phyloP scores from a whole-genome alignment of 805 yeast species.

The Candida argentea region DNA sequence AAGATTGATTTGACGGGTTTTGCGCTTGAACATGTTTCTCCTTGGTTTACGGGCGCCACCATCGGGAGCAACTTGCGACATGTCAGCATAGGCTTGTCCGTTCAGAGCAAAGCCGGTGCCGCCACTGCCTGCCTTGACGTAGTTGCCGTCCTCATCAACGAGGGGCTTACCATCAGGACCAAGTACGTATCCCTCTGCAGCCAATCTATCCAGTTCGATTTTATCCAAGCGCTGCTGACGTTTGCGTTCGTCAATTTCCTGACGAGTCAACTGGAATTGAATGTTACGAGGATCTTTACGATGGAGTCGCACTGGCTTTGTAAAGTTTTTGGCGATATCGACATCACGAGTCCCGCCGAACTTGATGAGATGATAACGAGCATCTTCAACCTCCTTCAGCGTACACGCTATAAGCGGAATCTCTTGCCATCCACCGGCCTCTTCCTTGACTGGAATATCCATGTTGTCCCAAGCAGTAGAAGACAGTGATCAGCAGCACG shows the following conservation, averaged over 20 bases:
- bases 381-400: constrained; percentile 57
- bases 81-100: constrained; percentile 20
- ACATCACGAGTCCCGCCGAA: constrained; percentile 67
- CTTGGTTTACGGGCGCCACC: constrained; percentile 73
- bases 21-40: constrained; percentile 52
- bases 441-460: constrained; percentile 18
- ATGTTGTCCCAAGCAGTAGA: constrained; percentile 9
- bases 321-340: constrained; percentile 63
- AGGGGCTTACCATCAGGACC: constrained; percentile 4
- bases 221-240: constrained; percentile 19
- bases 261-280: constrained; percentile 74
- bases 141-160: constrained; percentile 7
- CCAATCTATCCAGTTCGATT: constrained; percentile 11
- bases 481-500: background rate
- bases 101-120: too few relatives aligned
- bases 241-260: constrained; percentile 55
- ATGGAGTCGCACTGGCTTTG: constrained; percentile 77
- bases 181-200: constrained; percentile 8
- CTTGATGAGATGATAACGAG: constrained; percentile 71
- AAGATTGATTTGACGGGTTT: constrained; percentile 74
- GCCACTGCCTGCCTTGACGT: constrained; percentile 6
- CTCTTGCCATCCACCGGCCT: constrained; percentile 28
- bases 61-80: constrained; percentile 81
- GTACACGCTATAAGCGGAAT: constrained; percentile 67
- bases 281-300: constrained; percentile 89